A percentile compares a stretch with the other conserved stretches of the same genome.
Evolutionary conservation across 1,284 basidiomycete species (phyloP).

Genomic region (Grifola frondosa): DNA sequence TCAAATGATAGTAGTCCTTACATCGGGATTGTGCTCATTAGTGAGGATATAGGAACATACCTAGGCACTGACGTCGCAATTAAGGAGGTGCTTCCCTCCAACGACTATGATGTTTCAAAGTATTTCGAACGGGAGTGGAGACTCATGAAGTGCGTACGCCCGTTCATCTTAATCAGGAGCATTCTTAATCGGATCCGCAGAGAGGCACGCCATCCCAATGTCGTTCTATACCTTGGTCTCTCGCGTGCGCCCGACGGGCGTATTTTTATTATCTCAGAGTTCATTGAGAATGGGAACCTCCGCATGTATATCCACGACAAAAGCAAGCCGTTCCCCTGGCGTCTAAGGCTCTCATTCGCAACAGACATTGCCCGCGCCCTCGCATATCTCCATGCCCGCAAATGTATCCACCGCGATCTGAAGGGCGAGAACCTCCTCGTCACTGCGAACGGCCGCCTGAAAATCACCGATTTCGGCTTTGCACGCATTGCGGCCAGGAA

Average conservation of each 20-base stretch:
- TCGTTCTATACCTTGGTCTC: slow-evolving; percentile 92
- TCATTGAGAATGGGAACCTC: slow-evolving; percentile 84
- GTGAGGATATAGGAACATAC: slow-evolving; percentile 65
- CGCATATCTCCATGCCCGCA: slow-evolving; percentile 95
- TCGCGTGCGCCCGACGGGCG: slow-evolving; percentile 86
- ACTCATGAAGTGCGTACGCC: slow-evolving; percentile 76
- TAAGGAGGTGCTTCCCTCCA: slow-evolving; percentile 91
- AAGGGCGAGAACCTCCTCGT: slow-evolving; percentile 98
- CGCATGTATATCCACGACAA: slow-evolving; percentile 85
- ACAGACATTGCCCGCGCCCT: slow-evolving; percentile 92
- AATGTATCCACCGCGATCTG: slow-evolving; percentile 85
- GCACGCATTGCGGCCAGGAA: slow-evolving; percentile 91
- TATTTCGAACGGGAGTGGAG: slow-evolving; percentile 98
- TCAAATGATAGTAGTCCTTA: slow-evolving; percentile 7
- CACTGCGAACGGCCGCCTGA: slow-evolving; percentile 89
- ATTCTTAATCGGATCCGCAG: slow-evolving; percentile 30
- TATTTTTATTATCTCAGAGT: slow-evolving; percentile 89
- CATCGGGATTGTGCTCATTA: slow-evolving; percentile 1
- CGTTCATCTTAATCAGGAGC: neutral
- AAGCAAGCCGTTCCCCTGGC: slow-evolving; percentile 82
- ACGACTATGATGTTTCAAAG: slow-evolving; percentile 90
- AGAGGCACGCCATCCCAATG: slow-evolving; percentile 88
- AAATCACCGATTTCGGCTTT: slow-evolving; percentile 96
- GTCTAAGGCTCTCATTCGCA: slow-evolving; percentile 88
- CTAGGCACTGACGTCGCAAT: slow-evolving; percentile 95